Base-by-base conservation (phyloP, 1,284 basidiomycete genomes). In the Puccinia horiana region DNA sequence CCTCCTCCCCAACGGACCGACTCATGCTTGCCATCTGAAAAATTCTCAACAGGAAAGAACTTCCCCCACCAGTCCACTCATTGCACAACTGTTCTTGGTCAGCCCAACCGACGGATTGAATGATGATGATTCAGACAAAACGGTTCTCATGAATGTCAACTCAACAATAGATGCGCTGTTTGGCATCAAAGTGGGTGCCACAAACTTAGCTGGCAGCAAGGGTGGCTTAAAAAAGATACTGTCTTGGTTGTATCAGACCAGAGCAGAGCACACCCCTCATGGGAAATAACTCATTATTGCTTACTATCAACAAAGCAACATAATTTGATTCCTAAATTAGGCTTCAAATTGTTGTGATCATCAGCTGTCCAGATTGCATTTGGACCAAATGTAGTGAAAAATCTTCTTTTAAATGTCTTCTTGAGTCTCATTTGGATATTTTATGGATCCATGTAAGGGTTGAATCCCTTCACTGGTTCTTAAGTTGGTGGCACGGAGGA, bases 101-200 rank as follows among this genome's bases (percentile, higher is more conserved):
- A 69, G 32, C 65, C 65, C 65, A 69, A 69, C 65, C n/a, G 40
- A 69, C 42, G 40, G 65, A 32, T 37, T 8, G 8, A n/a, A 32
- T 5, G 35, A 69, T 20, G 37, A 69, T 2, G 37, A 69, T 69
- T n/a, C 35, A 4, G 49, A 52, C 49, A 52, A 12, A 11, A 52
- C 4, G 20, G 6, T 69, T 44, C n/a, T 40, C 14, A 37, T 40
- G 40, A 42, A 69, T 5, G 35, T 69, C 40, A 69, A 69, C 65
- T 69, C 65, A 8, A 69, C 40, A n/a, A n/a, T 69, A 12, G 65
- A 69, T 69, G 32, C 40, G 14, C 40, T 69, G 11, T 69, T 69
- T 69, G 65, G 65, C 11, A 42, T 69, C 42, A 37, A 37, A 40
- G 14, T 69, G 40, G 65, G 65, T 44, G 14, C 14, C 12, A 20